These are phyloP conservation scores for Neofusicoccum umdonicola DNA, from an alignment of 2,329 filamentous ascomycete species.

Conservation along the genomic window DNA sequence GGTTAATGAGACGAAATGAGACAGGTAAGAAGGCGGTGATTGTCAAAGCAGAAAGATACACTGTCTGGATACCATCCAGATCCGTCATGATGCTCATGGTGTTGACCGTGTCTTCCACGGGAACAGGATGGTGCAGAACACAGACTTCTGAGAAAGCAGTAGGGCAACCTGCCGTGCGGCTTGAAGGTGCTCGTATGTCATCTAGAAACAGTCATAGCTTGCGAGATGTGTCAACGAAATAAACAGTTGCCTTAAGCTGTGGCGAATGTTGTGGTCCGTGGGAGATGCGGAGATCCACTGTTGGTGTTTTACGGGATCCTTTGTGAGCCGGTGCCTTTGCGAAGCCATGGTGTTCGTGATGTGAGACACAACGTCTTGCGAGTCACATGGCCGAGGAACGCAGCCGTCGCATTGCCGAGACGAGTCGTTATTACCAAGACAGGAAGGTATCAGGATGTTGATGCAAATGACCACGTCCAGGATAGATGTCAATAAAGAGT, in stretches of 20 bases:
- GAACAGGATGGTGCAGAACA: no score
- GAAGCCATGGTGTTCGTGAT: not conserved
- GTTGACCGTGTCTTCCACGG: no score
- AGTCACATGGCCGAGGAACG: not conserved
- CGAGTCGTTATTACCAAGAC: not conserved
- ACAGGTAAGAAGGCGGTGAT: no score
- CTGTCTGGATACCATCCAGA: no score
- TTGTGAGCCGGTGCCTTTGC: not conserved
- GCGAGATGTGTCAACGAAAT: not conserved
- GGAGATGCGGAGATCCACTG: not conserved
- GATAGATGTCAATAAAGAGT: no score
- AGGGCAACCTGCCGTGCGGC: not conserved
- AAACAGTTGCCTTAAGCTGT: not conserved
- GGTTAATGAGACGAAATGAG: no score
- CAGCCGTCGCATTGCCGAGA: not conserved
- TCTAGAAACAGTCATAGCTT: not conserved
- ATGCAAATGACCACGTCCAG: not conserved
- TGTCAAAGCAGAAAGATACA: no score
- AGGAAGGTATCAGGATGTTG: not conserved
- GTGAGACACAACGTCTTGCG: not conserved
- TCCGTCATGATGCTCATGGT: no score
- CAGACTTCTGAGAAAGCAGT: not conserved
- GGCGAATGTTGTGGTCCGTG: not conserved
- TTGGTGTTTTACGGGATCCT: not conserved
- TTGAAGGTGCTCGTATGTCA: not conserved